Evolutionary conservation across 2,329 filamentous ascomycete species (phyloP), one percentile per base, ranked within the genome.

Genomic region (Trichoderma koningiopsis): DNA sequence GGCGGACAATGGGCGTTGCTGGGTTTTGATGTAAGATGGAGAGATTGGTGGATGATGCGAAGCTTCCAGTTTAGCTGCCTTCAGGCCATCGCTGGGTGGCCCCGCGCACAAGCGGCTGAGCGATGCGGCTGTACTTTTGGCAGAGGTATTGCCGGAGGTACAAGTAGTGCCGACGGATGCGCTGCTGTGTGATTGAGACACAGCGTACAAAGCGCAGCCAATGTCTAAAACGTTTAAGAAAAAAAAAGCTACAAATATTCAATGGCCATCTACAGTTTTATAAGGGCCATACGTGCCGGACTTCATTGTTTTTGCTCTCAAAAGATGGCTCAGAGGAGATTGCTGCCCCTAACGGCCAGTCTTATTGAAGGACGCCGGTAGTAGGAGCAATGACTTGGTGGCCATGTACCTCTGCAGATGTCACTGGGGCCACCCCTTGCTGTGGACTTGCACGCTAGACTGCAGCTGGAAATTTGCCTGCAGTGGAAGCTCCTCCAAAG

Each of bases 11-110:
- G 49, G 47, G 68, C n/a, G 29, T 35, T 58, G 35, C 29, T 49
- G 16, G 40, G 40, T 35, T 57, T 57, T 27, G 63, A 43, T 70
- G 31, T 58, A 60, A 55, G 55, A 33, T 37, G 57, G 43, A 29
- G 47, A 52, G 57, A 62, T 49, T 43, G 29, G 53, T 52, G 35
- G 43, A 61, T 70, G 64, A 14, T 19, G 68, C 53, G 69, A 76
- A 57, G 59, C 55, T 63, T 33, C 40, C 37, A 64, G 62, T 33
- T 43, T 56, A 67, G 53, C 24, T 35, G 60, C 53, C 29, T 65
- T 57, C 62, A 56, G 53, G 63, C 14, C 13, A 27, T 66, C 40
- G 24, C 37, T 49, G 40, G 10, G 35, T 33, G 63, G 53, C 63
- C 63, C 63, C 63, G 53, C 63, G 63, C 53, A 33, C 10, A 58